Evolutionary conservation across 306 rosid genomes (phyloP).

Genomic region (Spatholobus suberectus): DNA sequence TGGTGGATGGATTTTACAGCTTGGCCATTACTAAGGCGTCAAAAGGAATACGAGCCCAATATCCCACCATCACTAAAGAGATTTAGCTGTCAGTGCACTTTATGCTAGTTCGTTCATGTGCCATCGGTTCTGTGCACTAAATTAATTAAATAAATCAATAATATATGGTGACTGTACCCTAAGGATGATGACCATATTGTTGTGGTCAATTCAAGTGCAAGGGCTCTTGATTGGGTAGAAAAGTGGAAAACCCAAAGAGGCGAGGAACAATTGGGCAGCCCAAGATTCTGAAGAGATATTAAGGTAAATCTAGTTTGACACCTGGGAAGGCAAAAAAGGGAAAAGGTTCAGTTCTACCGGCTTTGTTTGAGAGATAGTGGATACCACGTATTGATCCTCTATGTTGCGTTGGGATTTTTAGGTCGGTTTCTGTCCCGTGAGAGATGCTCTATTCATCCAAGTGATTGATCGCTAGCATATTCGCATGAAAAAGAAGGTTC

Average conservation of each 20-base stretch:
- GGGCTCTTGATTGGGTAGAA: constrained; percentile 26
- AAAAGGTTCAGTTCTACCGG: background rate
- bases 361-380: constrained; percentile 30
- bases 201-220: constrained; percentile 41
- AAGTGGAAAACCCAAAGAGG: constrained; percentile 15
- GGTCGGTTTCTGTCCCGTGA: constrained; percentile 5
- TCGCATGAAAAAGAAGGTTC: constrained; percentile 17
- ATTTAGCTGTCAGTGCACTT: constrained; percentile 48
- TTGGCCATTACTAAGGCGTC: constrained; percentile 48
- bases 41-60: constrained; percentile 43
- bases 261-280: constrained; percentile 35
- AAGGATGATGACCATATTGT: background rate
- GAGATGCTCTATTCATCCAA: background rate
- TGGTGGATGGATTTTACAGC: constrained; percentile 46
- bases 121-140: constrained; percentile 40
- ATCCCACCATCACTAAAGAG: constrained; percentile 46
- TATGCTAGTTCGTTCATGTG: constrained; percentile 41
- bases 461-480: background rate
- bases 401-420: constrained; percentile 3
- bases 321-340: background rate
- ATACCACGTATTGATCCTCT: constrained; percentile 41
- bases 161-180: background rate
- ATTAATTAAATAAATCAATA: background rate
- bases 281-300: constrained; percentile 40
- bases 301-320: constrained; percentile 30